Evolutionary conservation across 805 yeast genomes (phyloP).

Genomic region (Teunomyces stri): DNA sequence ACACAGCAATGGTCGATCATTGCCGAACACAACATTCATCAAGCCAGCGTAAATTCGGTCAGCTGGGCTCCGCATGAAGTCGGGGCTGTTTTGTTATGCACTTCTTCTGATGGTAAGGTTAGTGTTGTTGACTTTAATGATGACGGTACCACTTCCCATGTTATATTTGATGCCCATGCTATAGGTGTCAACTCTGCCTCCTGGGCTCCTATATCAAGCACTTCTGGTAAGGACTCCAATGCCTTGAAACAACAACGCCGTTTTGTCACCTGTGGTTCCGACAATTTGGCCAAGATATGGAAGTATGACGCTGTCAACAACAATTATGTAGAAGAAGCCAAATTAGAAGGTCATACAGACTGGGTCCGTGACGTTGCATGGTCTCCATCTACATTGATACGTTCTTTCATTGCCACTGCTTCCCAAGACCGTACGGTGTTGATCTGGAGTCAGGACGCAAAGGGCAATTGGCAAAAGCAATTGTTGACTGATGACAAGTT

Average conservation of each 20-base stretch:
- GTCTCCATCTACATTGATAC: slow-evolving; percentile 88
- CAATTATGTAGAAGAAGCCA: slow-evolving; percentile 69
- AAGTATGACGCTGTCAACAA: slow-evolving; percentile 53
- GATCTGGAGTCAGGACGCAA: slow-evolving; percentile 86
- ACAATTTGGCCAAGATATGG: slow-evolving; percentile 93
- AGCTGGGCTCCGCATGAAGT: slow-evolving; percentile 97
- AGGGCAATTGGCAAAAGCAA: slow-evolving; percentile 78
- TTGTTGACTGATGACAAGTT: slow-evolving; percentile 73
- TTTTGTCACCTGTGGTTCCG: slow-evolving; percentile 93
- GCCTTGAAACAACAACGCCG: slow-evolving; percentile 52
- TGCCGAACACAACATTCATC: slow-evolving; percentile 83
- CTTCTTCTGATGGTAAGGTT: slow-evolving; percentile 90
- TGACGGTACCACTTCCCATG: slow-evolving; percentile 74
- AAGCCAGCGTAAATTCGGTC: slow-evolving; percentile 91
- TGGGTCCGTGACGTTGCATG: slow-evolving; percentile 99
- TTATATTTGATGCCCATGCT: slow-evolving; percentile 75
- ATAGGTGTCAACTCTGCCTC: slow-evolving; percentile 93
- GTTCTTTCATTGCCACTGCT: slow-evolving; percentile 91
- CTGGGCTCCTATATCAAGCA: slow-evolving; percentile 73
- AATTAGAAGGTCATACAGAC: slow-evolving; percentile 86
- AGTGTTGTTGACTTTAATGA: slow-evolving; percentile 89
- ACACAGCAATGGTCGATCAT: slow-evolving; percentile 84
- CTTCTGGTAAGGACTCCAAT: slow-evolving; percentile 27
- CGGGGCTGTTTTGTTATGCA: slow-evolving; percentile 86
- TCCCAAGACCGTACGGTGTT: slow-evolving; percentile 94